These are phyloP conservation scores for Chlamydomonas asymmetrica DNA, from an alignment of 139 green algal genomes.

Conservation along the genomic window DNA sequence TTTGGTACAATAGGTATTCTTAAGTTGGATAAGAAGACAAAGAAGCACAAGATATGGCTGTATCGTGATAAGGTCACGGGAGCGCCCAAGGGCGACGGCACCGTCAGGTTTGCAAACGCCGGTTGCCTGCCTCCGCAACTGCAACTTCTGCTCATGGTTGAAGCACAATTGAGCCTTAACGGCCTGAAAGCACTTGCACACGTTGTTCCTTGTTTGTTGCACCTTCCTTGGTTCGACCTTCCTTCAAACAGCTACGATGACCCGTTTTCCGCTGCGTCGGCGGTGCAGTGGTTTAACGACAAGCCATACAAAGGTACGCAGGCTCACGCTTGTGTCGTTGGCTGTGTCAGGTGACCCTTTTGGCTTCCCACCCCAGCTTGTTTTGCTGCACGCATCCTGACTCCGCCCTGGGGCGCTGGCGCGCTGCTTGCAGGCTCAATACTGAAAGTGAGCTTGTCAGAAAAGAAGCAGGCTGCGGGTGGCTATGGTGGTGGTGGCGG, in stretches of 20 bases:
- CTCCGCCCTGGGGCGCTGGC: too few species aligned
- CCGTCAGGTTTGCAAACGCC: constrained; percentile 9
- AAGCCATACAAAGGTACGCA: constrained; percentile 81
- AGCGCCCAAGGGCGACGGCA: constrained; percentile 81
- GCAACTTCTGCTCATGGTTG: neutral
- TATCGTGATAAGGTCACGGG: constrained; percentile 71
- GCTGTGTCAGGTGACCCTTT: neutral
- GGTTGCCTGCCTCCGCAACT: too few species aligned
- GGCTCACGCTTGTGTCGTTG: neutral
- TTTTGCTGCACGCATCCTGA: too few species aligned
- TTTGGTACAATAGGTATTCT: constrained; percentile 77
- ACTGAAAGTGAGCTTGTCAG: constrained; percentile 52
- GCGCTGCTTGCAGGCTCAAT: constrained; percentile 43
- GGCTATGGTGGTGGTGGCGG: constrained; percentile 20
- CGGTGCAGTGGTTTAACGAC: constrained; percentile 84
- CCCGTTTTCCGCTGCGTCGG: constrained; percentile 73
- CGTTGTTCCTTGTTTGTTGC: neutral
- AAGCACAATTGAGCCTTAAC: too few species aligned
- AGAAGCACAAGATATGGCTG: constrained; percentile 63
- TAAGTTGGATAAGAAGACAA: constrained; percentile 73
- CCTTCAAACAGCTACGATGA: constrained; percentile 83
- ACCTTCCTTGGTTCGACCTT: constrained; percentile 23
- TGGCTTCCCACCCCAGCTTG: too few species aligned
- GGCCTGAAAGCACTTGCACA: too few species aligned
- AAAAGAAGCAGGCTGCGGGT: constrained; percentile 49